phyloP scores from a whole-genome alignment of 257 asterid species.

The Anisodus tanguticus region DNA sequence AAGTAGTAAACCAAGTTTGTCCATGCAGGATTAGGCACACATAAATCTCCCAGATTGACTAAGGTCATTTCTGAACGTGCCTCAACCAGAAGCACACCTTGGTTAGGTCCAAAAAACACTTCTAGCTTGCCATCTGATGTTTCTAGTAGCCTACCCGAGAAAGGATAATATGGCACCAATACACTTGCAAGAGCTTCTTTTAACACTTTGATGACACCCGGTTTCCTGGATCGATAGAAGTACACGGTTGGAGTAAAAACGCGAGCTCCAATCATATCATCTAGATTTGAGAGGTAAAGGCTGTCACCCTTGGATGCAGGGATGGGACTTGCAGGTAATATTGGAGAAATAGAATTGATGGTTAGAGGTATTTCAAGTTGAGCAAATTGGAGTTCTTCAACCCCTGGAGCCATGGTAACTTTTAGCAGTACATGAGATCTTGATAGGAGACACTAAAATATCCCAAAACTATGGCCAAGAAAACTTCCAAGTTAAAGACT shows the following conservation, averaged over 20 bases:
- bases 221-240: slow-evolving; percentile 51
- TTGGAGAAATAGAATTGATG: slow-evolving; percentile 48
- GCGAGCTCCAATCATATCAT: slow-evolving; percentile 84
- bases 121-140: slow-evolving; percentile 68
- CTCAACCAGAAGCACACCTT: slow-evolving; percentile 75
- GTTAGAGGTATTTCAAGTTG: slow-evolving; percentile 63
- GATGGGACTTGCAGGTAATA: slow-evolving; percentile 45
- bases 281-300: slow-evolving; percentile 91
- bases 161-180: slow-evolving; percentile 80
- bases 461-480: slow-evolving; percentile 15
- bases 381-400: slow-evolving; percentile 78
- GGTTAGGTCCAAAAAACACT: slow-evolving; percentile 67
- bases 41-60: slow-evolving; percentile 66
- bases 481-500: slow-evolving; percentile 6
- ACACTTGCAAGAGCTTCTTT: slow-evolving; percentile 65
- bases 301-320: slow-evolving; percentile 44
- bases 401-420: slow-evolving; percentile 54
- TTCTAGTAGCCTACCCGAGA: slow-evolving; percentile 76
- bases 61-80: slow-evolving; percentile 60
- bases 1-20: slow-evolving; percentile 58
- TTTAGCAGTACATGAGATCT: not conserved
- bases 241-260: slow-evolving; percentile 84
- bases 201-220: slow-evolving; percentile 42
- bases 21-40: slow-evolving; percentile 87
- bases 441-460: slow-evolving; percentile 27